Base-by-base conservation (phyloP, 345 rosid genomes). In the Euphorbia peplus region DNA sequence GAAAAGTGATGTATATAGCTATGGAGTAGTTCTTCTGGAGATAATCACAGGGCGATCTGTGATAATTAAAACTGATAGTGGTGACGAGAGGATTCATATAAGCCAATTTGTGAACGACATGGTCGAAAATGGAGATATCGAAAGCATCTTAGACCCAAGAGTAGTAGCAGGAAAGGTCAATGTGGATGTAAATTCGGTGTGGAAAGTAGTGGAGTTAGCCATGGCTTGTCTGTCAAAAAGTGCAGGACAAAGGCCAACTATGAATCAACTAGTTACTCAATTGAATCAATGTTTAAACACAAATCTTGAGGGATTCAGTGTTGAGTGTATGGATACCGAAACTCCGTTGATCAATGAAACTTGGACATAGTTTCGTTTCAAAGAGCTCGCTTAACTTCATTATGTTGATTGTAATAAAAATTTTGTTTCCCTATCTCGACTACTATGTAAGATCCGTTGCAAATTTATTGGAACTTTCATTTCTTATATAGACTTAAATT, bases 1-100 rank as follows among this genome's bases (percentile, higher is more conserved):
- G 39, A 83, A 84, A 51, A 86, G 86, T 46, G 86, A 86, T 51
- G 85, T 83, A 9, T 80, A 76, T 42, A 86, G 88, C 52, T 84
- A 82, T 1, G 88, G 86, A 6, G 67, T 84, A 24, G 74, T 80
- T 14, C 77, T 84, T 5, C 44, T 86, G 48, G 82, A 80, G 77
- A 53, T 80, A 6, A 75, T 86, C 44, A 84, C 90, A 51, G 75
- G 79, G 54, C 75, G 41, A 5, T 71, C 78, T 0, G 83, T 65
- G 37, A 64, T 80, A 37, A 51, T 74, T 2, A 74, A 32, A 71
- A 58, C 39, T 58, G 52, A 1, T 0, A n/a, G n/a, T n/a, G n/a
- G n/a, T n/a, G n/a, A n/a, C n/a, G 55, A 64, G 3, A 65, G 51
- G 16, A 39, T 54, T 59, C 78, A 66, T 60, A 59, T 82, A 8